A percentile compares a stretch with the other conserved stretches of the same genome.
These are phyloP conservation scores for Alternaria triticimaculans DNA, from an alignment of 2,329 filamentous ascomycete genomes.

Conservation along the genomic window DNA sequence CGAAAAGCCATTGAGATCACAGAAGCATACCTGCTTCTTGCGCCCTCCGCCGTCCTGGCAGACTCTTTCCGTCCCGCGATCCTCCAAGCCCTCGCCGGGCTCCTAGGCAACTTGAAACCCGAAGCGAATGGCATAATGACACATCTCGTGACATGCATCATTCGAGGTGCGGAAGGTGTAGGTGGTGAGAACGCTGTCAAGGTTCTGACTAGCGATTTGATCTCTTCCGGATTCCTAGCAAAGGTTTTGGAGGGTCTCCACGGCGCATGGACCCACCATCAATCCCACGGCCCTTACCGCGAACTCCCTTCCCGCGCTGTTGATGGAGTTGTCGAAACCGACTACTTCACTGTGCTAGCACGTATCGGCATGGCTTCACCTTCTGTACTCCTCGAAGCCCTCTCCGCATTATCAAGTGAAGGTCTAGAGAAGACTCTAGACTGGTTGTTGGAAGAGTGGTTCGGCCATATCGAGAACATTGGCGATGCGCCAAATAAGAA, in stretches of 20 bases:
- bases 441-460: conserved; percentile 67
- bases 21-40: conserved; percentile 57
- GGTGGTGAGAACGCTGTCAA: conserved; percentile 60
- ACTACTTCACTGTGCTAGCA: conserved; percentile 84
- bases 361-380: conserved; percentile 79
- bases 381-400: conserved; percentile 65
- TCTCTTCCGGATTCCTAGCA: conserved; percentile 65
- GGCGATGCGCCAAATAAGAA: conserved; percentile 71
- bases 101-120: conserved; percentile 55
- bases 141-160: conserved; percentile 54
- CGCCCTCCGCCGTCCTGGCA: conserved; percentile 55
- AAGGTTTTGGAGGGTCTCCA: conserved; percentile 57
- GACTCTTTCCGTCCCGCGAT: conserved; percentile 50
- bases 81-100: conserved; percentile 49
- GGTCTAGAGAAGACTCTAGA: conserved; percentile 45
- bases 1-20: conserved; percentile 58
- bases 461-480: conserved; percentile 71
- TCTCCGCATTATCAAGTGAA: conserved; percentile 47
- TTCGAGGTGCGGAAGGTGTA: conserved; percentile 60
- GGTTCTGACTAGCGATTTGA: conserved; percentile 60
- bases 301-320: conserved; percentile 71
- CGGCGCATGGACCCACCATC: conserved; percentile 62
- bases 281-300: conserved; percentile 76
- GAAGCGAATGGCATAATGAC: conserved; percentile 57
- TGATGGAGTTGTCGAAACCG: conserved; percentile 77